These are phyloP conservation scores for Globisporangium canariense DNA, from an alignment of 352 stramenopile genomes.

Conservation along the genomic window DNA sequence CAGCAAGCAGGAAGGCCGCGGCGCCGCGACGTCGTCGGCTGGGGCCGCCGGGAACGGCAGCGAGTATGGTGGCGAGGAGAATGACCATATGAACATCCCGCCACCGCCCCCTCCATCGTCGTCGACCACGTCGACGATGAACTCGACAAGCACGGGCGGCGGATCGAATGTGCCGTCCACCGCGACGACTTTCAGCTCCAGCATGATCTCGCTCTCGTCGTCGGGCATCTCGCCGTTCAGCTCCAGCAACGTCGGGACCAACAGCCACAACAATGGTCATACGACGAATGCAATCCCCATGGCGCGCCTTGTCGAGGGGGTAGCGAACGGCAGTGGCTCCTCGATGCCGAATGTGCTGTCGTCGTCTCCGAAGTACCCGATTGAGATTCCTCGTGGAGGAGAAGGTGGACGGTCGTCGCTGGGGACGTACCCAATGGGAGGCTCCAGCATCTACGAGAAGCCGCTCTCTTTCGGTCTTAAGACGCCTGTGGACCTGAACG, in stretches of 20 bases:
- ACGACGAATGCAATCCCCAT: constrained; percentile 12
- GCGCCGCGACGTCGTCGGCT: constrained; percentile 4
- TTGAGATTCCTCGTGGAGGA: constrained; percentile 49
- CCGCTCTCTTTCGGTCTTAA: constrained; percentile 27
- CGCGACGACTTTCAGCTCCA: background rate
- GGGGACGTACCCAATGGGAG: constrained; percentile 28
- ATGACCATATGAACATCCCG: constrained; percentile 13
- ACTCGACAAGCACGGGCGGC: background rate
- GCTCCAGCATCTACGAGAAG: constrained; percentile 32
- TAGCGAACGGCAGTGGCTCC: constrained; percentile 11
- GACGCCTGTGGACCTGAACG: constrained; percentile 25
- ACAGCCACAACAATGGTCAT: background rate
- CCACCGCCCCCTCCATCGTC: constrained; percentile 8
- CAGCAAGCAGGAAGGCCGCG: constrained; percentile 26
- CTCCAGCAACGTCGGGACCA: background rate
- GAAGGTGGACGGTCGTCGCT: constrained; percentile 43
- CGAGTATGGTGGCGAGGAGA: constrained; percentile 30
- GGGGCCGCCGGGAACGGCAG: background rate
- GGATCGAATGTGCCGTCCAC: background rate
- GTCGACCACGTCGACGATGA: constrained; percentile 6
- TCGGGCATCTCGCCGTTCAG: constrained; percentile 6
- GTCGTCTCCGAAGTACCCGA: constrained; percentile 45
- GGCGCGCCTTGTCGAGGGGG: constrained; percentile 11
- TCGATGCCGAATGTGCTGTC: constrained; percentile 20
- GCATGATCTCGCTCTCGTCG: constrained; percentile 12